Evolutionary conservation across 768 basidiomycete species (phyloP).

Genomic region (Pleurotus tuber-regium): DNA sequence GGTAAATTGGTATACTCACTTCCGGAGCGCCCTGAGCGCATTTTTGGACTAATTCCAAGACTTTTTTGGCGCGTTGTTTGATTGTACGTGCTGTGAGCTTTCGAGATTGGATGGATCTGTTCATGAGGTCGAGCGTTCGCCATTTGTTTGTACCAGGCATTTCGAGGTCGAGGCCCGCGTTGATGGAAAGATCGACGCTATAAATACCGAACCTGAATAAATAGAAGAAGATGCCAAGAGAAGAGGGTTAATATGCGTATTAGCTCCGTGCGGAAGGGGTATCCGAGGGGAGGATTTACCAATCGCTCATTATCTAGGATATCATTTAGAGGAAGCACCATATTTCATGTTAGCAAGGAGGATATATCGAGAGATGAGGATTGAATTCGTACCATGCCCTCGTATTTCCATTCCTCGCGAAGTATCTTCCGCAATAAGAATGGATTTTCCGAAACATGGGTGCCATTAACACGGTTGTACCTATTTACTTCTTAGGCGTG

Average conservation of each 20-base stretch:
- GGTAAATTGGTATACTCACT: slow-evolving; percentile 27
- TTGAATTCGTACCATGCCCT: slow-evolving; percentile 46
- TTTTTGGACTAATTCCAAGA: slow-evolving; percentile 68
- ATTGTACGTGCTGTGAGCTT: slow-evolving; percentile 66
- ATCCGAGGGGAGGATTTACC: slow-evolving; percentile 38
- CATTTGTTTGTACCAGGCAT: slow-evolving; percentile 80
- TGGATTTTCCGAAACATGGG: slow-evolving; percentile 65
- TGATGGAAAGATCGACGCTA: slow-evolving; percentile 58
- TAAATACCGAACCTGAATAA: slow-evolving; percentile 63
- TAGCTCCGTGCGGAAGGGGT: not conserved
- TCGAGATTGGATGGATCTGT: slow-evolving; percentile 53
- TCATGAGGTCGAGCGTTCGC: slow-evolving; percentile 68
- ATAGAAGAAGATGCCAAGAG: not conserved
- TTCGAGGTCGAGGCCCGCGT: slow-evolving; percentile 79
- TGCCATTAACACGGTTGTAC: slow-evolving; percentile 77
- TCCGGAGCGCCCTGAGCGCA: slow-evolving; percentile 67
- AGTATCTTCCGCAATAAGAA: slow-evolving; percentile 51
- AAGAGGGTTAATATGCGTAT: not conserved
- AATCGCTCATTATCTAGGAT: slow-evolving; percentile 85
- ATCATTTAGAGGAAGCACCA: not conserved
- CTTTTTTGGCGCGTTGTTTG: slow-evolving; percentile 63
- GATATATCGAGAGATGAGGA: not conserved
- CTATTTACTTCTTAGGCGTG: slow-evolving; percentile 26
- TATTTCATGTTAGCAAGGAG: not conserved
- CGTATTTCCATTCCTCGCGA: slow-evolving; percentile 71